Conservation (phyloP, 1,284 basidiomycete genomes). For the Takashimella tepidaria region DNA sequence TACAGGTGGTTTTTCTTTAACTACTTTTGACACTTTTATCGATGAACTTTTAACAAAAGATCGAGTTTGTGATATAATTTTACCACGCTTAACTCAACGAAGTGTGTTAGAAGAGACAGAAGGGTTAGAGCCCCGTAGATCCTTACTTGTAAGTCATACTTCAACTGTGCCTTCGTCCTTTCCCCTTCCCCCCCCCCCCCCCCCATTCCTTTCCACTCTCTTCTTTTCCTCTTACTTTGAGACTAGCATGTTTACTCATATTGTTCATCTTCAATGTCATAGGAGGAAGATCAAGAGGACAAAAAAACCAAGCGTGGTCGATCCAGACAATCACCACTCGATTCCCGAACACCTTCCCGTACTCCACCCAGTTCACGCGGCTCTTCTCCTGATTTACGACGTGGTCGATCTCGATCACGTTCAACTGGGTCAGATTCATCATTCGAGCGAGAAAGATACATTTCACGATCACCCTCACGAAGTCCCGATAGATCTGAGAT, state of each 20-base stretch:
- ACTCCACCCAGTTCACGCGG: slow-evolving; percentile 21
- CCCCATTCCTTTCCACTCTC: no score
- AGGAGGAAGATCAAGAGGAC: slow-evolving; percentile 10
- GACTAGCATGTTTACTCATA: no score
- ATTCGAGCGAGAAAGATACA: slow-evolving; percentile 22
- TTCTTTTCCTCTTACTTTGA: no score
- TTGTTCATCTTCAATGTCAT: no score
- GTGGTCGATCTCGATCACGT: slow-evolving; percentile 12
- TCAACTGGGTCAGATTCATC: slow-evolving; percentile 10
- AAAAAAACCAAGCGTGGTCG: slow-evolving; percentile 8
- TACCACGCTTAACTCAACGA: slow-evolving; percentile 83
- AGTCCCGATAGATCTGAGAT: neutral
- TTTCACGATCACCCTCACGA: slow-evolving; percentile 47
- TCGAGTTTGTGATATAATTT: slow-evolving; percentile 91
- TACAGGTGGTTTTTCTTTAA: slow-evolving; percentile 74
- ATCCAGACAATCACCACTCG: slow-evolving; percentile 13
- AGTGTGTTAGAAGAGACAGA: slow-evolving; percentile 85
- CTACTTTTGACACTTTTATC: slow-evolving; percentile 89
- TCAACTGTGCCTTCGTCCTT: slow-evolving; percentile 6
- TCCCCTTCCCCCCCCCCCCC: neutral
- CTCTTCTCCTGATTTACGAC: slow-evolving; percentile 24
- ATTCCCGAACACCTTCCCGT: slow-evolving; percentile 29
- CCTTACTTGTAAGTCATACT: slow-evolving; percentile 57
- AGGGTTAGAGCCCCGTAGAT: slow-evolving; percentile 76
- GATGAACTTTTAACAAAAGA: slow-evolving; percentile 81